Conservation (phyloP, 2,329 filamentous ascomycete genomes). For the Cladosporium oxysporum region DNA sequence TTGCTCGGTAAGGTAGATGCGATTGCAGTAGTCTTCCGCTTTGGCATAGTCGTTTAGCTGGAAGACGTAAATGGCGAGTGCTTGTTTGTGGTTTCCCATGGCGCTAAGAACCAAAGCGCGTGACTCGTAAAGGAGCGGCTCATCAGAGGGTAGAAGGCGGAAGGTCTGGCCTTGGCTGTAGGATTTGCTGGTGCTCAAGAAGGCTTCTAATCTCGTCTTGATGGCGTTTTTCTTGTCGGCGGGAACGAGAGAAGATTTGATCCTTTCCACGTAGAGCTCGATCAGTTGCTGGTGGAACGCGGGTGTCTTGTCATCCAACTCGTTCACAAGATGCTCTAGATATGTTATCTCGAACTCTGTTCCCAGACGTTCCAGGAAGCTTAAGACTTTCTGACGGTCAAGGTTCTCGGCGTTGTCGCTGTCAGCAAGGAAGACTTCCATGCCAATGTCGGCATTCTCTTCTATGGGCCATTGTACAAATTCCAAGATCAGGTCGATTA, state of each 20-base stretch:
- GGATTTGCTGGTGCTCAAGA: conserved; percentile 73
- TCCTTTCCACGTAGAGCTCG: conserved; percentile 64
- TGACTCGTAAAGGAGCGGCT: conserved; percentile 83
- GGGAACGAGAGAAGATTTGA: conserved; percentile 46
- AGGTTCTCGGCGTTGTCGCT: conserved; percentile 92
- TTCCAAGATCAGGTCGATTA: conserved; percentile 88
- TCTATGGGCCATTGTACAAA: conserved; percentile 86
- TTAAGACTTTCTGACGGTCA: conserved; percentile 72
- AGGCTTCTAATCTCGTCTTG: conserved; percentile 65
- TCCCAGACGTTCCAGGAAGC: conserved; percentile 72
- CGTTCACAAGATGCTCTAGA: conserved; percentile 85
- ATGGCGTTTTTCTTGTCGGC: conserved; percentile 35
- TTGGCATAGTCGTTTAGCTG: conserved; percentile 84
- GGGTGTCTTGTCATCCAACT: conserved; percentile 79
- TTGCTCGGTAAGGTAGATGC: conserved; percentile 63
- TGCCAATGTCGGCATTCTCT: conserved; percentile 70
- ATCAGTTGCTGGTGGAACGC: conserved; percentile 86
- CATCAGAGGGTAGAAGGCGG: conserved; percentile 74
- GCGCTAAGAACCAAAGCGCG: conserved; percentile 89
- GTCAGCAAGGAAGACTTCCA: conserved; percentile 92
- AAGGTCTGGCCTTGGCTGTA: conserved; percentile 72
- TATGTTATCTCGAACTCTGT: conserved; percentile 74
- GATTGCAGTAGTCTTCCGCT: conserved; percentile 98
- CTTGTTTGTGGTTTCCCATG: conserved; percentile 94
- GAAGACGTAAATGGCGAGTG: conserved; percentile 96